These are phyloP conservation scores for Gaultheria prostrata DNA, from an alignment of 148 eudicot genomes.

Conservation along the genomic window DNA sequence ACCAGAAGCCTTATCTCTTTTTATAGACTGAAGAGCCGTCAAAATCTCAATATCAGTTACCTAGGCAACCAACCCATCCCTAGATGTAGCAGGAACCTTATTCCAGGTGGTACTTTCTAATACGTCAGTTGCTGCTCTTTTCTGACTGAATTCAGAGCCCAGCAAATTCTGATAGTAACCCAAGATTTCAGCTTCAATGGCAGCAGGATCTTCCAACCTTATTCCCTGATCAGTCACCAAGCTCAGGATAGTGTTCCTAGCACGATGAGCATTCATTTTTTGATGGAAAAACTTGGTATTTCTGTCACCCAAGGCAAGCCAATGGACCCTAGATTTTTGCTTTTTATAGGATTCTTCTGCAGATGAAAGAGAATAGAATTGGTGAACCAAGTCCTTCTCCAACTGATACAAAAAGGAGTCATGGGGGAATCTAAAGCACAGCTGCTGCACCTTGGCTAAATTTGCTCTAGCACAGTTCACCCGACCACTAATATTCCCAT, in stretches of 20 bases:
- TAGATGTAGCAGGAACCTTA: background rate
- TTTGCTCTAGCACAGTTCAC: no score
- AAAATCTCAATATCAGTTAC: background rate
- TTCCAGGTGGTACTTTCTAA: background rate
- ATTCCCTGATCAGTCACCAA: background rate
- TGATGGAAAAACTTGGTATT: background rate
- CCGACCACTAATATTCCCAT: no score
- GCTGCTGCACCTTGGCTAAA: no score
- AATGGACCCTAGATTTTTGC: background rate
- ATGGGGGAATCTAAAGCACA: no score
- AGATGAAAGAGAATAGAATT: no score
- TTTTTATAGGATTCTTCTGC: background rate
- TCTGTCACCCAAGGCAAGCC: background rate
- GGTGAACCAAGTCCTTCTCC: no score
- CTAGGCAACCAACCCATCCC: background rate
- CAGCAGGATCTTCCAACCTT: background rate
- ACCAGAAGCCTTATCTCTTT: background rate
- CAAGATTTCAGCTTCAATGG: background rate
- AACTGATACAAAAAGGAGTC: no score
- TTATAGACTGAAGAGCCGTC: background rate
- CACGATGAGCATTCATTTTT: background rate
- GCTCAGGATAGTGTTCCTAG: background rate
- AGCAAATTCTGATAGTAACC: background rate
- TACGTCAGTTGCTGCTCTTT: background rate
- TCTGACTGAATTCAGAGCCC: background rate